phyloP scores from a whole-genome alignment of 2,329 filamentous ascomycete genomes.

The Fusarium sp. region DNA sequence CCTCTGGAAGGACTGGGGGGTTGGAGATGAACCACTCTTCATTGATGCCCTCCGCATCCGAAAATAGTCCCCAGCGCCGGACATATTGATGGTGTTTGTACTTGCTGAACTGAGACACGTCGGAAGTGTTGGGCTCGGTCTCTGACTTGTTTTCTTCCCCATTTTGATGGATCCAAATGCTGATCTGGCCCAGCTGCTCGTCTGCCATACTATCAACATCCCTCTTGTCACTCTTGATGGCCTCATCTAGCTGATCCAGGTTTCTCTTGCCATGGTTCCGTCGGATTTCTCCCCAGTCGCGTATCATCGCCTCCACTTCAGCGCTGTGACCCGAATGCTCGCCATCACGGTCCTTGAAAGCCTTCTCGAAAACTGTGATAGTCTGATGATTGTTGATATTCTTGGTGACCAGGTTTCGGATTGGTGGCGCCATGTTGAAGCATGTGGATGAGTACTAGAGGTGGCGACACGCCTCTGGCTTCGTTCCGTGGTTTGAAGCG shows the following conservation, averaged over 20 bases:
- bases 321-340: neutral
- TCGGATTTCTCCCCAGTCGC: neutral
- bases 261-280: neutral
- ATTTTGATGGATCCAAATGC: neutral
- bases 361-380: slow-evolving; percentile 1
- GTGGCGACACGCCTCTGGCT: neutral
- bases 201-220: slow-evolving; percentile 10
- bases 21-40: slow-evolving; percentile 22
- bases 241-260: neutral
- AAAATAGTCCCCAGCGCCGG: slow-evolving; percentile 13
- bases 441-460: neutral
- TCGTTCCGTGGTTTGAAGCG: neutral
- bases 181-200: slow-evolving; percentile 5
- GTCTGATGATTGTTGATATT: slow-evolving; percentile 14
- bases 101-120: slow-evolving; percentile 1
- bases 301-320: slow-evolving; percentile 7
- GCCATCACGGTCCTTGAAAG: neutral
- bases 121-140: neutral
- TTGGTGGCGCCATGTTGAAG: slow-evolving; percentile 9
- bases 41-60: slow-evolving; percentile 9
- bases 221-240: neutral
- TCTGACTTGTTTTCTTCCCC: neutral
- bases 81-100: slow-evolving; percentile 27
- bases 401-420: slow-evolving; percentile 1
- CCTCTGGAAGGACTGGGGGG: neutral